Conservation (phyloP, 495 filamentous ascomycete species). For the Xylaria cubensis region DNA sequence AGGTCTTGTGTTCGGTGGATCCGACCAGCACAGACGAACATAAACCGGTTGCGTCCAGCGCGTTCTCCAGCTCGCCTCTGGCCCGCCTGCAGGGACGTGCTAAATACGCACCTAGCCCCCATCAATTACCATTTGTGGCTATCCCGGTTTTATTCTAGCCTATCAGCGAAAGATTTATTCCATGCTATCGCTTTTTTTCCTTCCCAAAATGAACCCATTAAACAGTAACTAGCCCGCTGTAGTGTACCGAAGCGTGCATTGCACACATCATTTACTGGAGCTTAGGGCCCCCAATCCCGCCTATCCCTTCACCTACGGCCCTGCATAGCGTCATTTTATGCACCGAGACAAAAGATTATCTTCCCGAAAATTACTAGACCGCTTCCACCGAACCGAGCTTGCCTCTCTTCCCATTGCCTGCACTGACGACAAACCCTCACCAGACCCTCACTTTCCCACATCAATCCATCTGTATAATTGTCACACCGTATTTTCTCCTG, state of each 20-base stretch:
- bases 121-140: slow-evolving; percentile 1
- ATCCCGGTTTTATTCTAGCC: not conserved
- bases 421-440: not conserved
- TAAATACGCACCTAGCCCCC: slow-evolving; percentile 4
- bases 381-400: slow-evolving; percentile 22
- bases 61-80: slow-evolving; percentile 3
- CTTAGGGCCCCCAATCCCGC: not conserved
- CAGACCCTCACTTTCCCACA: not conserved
- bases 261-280: slow-evolving; percentile 21
- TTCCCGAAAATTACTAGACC: slow-evolving; percentile 8
- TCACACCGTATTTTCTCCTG: not conserved
- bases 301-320: not conserved
- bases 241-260: not conserved
- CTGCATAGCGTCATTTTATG: slow-evolving; percentile 27
- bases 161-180: not conserved
- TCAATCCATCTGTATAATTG: not conserved
- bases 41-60: slow-evolving; percentile 20
- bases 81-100: not conserved
- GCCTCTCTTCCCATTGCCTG: not conserved
- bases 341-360: slow-evolving; percentile 14
- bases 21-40: slow-evolving; percentile 13
- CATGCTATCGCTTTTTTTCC: not conserved
- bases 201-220: not conserved
- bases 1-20: not conserved
- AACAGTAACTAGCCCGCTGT: not conserved